Evolutionary conservation across 148 eudicot species (phyloP).

Genomic region (Camellia lanceoleosa): DNA sequence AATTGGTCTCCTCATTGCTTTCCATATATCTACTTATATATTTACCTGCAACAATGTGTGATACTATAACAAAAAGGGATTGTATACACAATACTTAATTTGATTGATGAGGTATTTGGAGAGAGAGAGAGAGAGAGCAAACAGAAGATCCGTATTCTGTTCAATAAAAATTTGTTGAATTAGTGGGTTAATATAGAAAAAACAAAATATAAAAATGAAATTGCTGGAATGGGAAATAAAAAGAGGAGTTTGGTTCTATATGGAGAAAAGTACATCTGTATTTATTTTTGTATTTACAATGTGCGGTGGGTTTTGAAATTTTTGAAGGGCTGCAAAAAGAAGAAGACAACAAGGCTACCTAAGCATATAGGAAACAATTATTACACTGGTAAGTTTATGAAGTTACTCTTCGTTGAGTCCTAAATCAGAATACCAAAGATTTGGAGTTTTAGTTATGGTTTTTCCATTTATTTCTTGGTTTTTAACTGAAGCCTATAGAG

Average conservation of each 20-base stretch:
- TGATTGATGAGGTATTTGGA: background rate
- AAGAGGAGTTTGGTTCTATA: background rate
- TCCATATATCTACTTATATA: background rate
- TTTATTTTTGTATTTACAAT: background rate
- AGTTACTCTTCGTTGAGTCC: too few relatives aligned
- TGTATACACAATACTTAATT: background rate
- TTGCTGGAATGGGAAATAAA: background rate
- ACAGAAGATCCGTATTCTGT: background rate
- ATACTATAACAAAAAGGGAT: constrained; percentile 1
- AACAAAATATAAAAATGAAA: background rate
- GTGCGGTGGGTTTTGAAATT: background rate
- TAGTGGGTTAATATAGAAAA: too few relatives aligned
- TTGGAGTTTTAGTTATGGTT: too few relatives aligned
- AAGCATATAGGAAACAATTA: too few relatives aligned
- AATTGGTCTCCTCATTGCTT: constrained; percentile 2
- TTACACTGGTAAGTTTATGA: too few relatives aligned
- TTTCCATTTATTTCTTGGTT: too few relatives aligned
- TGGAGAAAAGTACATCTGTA: background rate
- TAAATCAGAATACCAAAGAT: too few relatives aligned
- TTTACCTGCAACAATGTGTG: background rate
- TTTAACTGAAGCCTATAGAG: too few relatives aligned
- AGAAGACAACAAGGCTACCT: too few relatives aligned
- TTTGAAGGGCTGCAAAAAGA: background rate
- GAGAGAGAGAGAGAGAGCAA: background rate
- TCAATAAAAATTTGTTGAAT: background rate